Evolutionary conservation across 305 asterid species (phyloP).

Genomic region (Fraxinus sp.): DNA sequence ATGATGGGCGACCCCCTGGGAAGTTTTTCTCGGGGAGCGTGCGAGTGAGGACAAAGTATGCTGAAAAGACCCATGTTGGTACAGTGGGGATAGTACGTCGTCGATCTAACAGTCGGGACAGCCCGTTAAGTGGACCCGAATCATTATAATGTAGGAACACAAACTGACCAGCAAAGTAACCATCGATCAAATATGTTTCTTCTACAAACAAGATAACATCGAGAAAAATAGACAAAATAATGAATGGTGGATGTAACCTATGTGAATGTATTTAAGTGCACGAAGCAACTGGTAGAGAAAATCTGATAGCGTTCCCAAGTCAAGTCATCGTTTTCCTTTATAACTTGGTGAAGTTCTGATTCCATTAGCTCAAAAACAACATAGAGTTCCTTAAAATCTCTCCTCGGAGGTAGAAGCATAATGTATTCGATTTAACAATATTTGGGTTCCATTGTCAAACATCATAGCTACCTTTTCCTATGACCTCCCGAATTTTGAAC

Average conservation of each 20-base stretch:
- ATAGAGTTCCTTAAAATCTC: constrained; percentile 17
- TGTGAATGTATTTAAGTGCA: constrained; percentile 76
- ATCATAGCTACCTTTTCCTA: constrained; percentile 91
- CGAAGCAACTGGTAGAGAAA: constrained; percentile 83
- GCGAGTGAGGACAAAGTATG: no score
- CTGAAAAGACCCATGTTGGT: no score
- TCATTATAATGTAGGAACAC: neutral
- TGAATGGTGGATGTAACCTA: constrained; percentile 41
- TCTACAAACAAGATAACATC: constrained; percentile 2
- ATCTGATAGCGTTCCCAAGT: constrained; percentile 77
- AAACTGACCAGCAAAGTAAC: neutral
- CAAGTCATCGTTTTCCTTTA: constrained; percentile 90
- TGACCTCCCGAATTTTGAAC: constrained; percentile 70
- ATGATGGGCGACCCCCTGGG: no score
- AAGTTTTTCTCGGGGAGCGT: no score
- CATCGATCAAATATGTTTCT: neutral
- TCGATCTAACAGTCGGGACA: no score
- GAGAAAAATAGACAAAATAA: neutral
- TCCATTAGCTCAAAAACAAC: constrained; percentile 95
- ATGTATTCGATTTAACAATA: no score
- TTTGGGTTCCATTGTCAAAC: constrained; percentile 56
- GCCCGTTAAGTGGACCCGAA: no score
- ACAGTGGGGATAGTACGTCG: no score
- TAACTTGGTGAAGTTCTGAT: constrained; percentile 88
- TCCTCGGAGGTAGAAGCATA: no score